phyloP scores from a whole-genome alignment of 1,139 yeast genomes.

The Yamadazyma songkhlaensis region DNA sequence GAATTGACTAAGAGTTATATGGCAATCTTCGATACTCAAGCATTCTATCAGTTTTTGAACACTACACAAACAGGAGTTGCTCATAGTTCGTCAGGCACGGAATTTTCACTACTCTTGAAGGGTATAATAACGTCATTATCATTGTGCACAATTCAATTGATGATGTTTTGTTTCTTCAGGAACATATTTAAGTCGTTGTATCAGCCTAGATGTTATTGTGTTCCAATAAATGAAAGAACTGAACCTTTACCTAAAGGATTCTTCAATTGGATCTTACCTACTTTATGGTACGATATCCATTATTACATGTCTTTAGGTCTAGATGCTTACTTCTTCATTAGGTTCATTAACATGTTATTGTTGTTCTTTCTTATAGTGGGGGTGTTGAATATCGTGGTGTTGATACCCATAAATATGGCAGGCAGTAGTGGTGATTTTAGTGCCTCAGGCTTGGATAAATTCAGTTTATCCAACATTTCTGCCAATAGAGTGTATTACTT shows the following conservation, averaged over 20 bases:
- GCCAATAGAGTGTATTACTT: constrained; percentile 41
- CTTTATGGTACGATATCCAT: constrained; percentile 35
- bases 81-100: constrained; percentile 42
- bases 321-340: constrained; percentile 63
- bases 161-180: constrained; percentile 52
- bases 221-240: constrained; percentile 36
- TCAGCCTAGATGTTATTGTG: constrained; percentile 53
- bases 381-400: constrained; percentile 46
- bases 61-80: constrained; percentile 60
- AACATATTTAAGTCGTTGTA: constrained; percentile 47
- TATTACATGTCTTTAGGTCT: constrained; percentile 50
- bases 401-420: constrained; percentile 55
- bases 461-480: constrained; percentile 63
- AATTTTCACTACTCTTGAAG: constrained; percentile 38
- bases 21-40: constrained; percentile 24
- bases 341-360: constrained; percentile 49
- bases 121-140: constrained; percentile 51
- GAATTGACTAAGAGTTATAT: constrained; percentile 25
- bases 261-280: constrained; percentile 49
- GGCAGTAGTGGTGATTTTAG: constrained; percentile 32
- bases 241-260: constrained; percentile 38
- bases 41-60: constrained; percentile 42
- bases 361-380: constrained; percentile 51
- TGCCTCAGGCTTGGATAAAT: constrained; percentile 52
- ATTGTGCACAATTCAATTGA: constrained; percentile 50